A percentile compares a stretch with the other conserved stretches of the same genome.
These are phyloP conservation scores for Exidia glandulosa DNA, from an alignment of 768 basidiomycete species.

Conservation along the genomic window DNA sequence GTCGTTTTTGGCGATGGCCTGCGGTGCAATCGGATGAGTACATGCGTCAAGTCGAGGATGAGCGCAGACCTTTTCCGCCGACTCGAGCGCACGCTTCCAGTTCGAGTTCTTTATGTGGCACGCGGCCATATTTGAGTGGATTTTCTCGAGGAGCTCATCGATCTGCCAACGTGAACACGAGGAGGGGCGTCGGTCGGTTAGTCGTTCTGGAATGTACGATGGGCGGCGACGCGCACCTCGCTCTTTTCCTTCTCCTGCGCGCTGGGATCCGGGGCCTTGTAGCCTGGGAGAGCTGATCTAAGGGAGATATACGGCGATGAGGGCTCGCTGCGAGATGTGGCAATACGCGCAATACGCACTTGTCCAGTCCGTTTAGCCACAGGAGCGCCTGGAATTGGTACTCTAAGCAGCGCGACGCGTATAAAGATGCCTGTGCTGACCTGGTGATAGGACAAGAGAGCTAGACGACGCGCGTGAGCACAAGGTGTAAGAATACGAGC, in stretches of 20 bases:
- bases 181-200: too few species aligned
- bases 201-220: neutral
- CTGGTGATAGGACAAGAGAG: constrained; percentile 62
- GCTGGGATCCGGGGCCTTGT: neutral
- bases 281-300: constrained; percentile 6
- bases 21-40: neutral
- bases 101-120: constrained; percentile 73
- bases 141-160: constrained; percentile 67
- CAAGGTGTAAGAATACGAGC: neutral
- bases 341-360: constrained; percentile 34
- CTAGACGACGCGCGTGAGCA: constrained; percentile 25
- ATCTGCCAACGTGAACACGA: constrained; percentile 31
- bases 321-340: neutral
- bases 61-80: constrained; percentile 55
- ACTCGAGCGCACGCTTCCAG: constrained; percentile 68
- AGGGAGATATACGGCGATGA: neutral
- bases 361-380: constrained; percentile 68
- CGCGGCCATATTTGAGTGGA: constrained; percentile 77
- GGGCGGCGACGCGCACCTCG: constrained; percentile 35
- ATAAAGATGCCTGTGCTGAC: constrained; percentile 24
- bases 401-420: neutral
- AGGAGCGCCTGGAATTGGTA: constrained; percentile 42
- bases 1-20: constrained; percentile 69
- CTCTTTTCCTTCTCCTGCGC: constrained; percentile 42
- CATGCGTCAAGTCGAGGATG: neutral